Evolutionary conservation across 257 asterid species (phyloP).

Genomic region (Jasminum sambac): DNA sequence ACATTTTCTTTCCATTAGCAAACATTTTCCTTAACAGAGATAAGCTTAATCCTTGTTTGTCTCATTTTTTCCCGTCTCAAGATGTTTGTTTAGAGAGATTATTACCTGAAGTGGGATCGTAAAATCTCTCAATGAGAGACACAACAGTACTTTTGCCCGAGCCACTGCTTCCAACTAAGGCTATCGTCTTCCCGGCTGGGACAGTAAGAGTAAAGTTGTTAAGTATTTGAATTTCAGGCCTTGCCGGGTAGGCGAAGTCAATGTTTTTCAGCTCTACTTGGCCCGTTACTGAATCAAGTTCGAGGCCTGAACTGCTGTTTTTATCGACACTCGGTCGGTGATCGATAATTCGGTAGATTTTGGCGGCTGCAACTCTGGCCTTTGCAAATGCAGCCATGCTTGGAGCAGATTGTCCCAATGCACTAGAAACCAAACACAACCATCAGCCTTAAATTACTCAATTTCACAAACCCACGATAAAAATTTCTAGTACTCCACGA

Average conservation of each 20-base stretch:
- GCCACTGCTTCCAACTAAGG: conserved; percentile 90
- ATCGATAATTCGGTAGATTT: conserved; percentile 69
- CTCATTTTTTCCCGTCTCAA: neutral
- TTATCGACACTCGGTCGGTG: conserved; percentile 65
- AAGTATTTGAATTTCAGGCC: conserved; percentile 68
- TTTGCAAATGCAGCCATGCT: conserved; percentile 93
- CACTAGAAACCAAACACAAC: conserved; percentile 40
- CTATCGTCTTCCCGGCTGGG: conserved; percentile 84
- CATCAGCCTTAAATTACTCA: neutral
- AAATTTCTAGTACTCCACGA: no score
- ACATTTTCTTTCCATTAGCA: conserved; percentile 34
- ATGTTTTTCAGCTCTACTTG: conserved; percentile 74
- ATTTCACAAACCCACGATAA: neutral
- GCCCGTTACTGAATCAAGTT: conserved; percentile 65
- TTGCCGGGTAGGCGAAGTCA: conserved; percentile 70
- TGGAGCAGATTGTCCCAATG: conserved; percentile 86
- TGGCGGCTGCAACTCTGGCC: conserved; percentile 93
- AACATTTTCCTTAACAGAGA: conserved; percentile 20
- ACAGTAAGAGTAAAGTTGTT: conserved; percentile 55
- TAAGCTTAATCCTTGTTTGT: neutral
- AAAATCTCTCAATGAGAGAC: conserved; percentile 87
- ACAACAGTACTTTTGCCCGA: conserved; percentile 94
- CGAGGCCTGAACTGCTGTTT: conserved; percentile 58
- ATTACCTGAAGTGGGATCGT: conserved; percentile 83
- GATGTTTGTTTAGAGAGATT: neutral